Evolutionary conservation across 805 yeast genomes (phyloP).

Genomic region (Blastobotrys muscicola): DNA sequence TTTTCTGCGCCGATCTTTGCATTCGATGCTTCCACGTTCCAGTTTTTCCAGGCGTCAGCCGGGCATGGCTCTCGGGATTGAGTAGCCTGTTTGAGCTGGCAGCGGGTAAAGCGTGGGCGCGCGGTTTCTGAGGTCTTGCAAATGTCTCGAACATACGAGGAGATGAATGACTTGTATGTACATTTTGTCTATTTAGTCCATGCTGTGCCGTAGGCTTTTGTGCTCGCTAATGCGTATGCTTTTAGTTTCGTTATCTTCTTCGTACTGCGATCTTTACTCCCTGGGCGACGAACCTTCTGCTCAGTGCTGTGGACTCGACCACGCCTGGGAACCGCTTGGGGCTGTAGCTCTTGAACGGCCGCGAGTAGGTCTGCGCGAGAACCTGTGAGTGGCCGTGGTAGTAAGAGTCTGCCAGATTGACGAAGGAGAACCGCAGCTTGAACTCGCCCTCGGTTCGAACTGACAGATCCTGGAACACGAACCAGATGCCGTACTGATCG

Average conservation of each 20-base stretch:
- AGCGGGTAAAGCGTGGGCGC: too few species aligned
- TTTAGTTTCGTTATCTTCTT: slow-evolving; percentile 19
- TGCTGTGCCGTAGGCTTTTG: not conserved
- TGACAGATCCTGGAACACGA: slow-evolving; percentile 34
- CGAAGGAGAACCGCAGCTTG: slow-evolving; percentile 30
- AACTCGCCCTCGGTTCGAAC: slow-evolving; percentile 36
- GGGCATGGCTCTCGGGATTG: too few species aligned
- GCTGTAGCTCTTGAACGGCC: slow-evolving; percentile 31
- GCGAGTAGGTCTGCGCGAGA: slow-evolving; percentile 25
- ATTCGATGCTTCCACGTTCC: too few species aligned
- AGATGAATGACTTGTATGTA: too few species aligned
- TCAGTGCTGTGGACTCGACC: slow-evolving; percentile 32
- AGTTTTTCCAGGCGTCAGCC: too few species aligned
- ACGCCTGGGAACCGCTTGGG: slow-evolving; percentile 40
- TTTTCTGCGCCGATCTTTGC: too few species aligned
- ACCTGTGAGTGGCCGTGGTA: slow-evolving; percentile 10
- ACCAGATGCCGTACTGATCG: slow-evolving; percentile 33
- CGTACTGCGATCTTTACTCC: slow-evolving; percentile 36
- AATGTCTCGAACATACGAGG: too few species aligned
- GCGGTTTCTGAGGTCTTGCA: too few species aligned
- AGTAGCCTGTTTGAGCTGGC: too few species aligned
- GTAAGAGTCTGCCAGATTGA: slow-evolving; percentile 23
- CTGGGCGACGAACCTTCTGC: slow-evolving; percentile 34
- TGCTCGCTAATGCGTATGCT: not conserved
- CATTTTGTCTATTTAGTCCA: not conserved